Evolutionary conservation across 306 rosid genomes (phyloP), one percentile per base, ranked within the genome.

Genomic region (Psophocarpus tetragonolobus): DNA sequence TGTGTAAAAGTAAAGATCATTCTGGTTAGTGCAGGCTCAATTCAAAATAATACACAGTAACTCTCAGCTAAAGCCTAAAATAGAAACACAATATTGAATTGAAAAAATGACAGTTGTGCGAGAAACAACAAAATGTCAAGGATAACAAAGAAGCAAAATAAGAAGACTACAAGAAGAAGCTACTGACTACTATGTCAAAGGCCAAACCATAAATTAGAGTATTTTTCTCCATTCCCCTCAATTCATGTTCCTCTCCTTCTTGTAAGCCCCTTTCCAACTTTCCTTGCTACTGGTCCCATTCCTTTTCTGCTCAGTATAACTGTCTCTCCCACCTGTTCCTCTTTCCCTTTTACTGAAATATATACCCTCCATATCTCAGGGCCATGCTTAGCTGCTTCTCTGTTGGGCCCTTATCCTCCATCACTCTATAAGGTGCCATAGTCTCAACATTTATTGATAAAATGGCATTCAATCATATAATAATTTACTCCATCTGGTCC

Each of bases 1-100:
- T 21, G 54, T 66, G 64, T 74, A 23, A 56, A 74, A 50, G 20
- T 41, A 65, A 74, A 42, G 42, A 73, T 9, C 53, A 32, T 50
- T 48, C 27, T 20, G 27, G 17, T 51, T 20, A 13, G 17, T 51
- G 4, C 13, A 8, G 58, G 14, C 29, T 13, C 29, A 8, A 51
- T 20, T 51, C 26, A 51, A 51, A 51, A 21, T 1, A 23, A 20
- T 5, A 7, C n/a, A n/a, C n/a, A n/a, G n/a, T n/a, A n/a, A n/a
- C 58, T 8, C 15, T 1, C 29, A 9, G 6, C 13, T 53, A 21
- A 21, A 53, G 21, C 30, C 13, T 53, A 21, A 21, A 53, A 53
- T 29, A 53, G 29, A 53, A 53, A 9, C 61, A 53, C 61, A 4
- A 29, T 21, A 10, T 20, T 53, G 5, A 53, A 53, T 6, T 53